These are phyloP conservation scores for Dothidotthia symphoricarpi DNA, from an alignment of 2,329 filamentous ascomycete species.

Conservation along the genomic window DNA sequence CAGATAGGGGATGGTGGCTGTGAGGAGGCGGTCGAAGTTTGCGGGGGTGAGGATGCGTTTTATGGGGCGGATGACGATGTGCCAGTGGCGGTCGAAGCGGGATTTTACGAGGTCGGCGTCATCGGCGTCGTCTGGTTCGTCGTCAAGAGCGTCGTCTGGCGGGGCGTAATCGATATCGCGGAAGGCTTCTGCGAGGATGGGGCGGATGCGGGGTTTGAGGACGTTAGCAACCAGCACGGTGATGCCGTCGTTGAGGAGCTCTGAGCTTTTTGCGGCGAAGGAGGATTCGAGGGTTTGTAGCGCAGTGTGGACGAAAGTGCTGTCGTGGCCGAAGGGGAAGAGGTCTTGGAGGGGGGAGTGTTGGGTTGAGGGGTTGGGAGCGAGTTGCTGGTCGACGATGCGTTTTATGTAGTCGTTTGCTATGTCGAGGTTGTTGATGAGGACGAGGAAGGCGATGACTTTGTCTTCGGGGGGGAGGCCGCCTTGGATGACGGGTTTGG, in stretches of 20 bases:
- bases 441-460: constrained; percentile 83
- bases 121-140: constrained; percentile 49
- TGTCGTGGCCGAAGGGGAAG: constrained; percentile 80
- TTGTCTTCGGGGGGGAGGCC: constrained; percentile 83
- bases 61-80: constrained; percentile 78
- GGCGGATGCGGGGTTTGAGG: constrained; percentile 78
- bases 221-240: constrained; percentile 85
- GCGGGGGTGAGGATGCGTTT: constrained; percentile 76
- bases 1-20: constrained; percentile 71
- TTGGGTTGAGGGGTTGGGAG: constrained; percentile 30
- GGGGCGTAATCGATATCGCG: constrained; percentile 81
- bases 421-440: constrained; percentile 94
- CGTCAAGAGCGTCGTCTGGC: constrained; percentile 49
- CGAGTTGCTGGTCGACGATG: constrained; percentile 71
- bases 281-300: constrained; percentile 67
- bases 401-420: constrained; percentile 86
- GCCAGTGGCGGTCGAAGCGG: constrained; percentile 83
- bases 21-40: constrained; percentile 74
- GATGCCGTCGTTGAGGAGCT: constrained; percentile 80
- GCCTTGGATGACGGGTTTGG: constrained; percentile 73
- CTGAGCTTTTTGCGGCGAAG: constrained; percentile 75
- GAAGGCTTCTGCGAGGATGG: constrained; percentile 84
- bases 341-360: constrained; percentile 53
- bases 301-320: constrained; percentile 64
- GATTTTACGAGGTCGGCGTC: constrained; percentile 65